Evolutionary conservation across 345 rosid genomes (phyloP), one percentile per base, ranked within the genome.

Genomic region (Syzygium oleosum): DNA sequence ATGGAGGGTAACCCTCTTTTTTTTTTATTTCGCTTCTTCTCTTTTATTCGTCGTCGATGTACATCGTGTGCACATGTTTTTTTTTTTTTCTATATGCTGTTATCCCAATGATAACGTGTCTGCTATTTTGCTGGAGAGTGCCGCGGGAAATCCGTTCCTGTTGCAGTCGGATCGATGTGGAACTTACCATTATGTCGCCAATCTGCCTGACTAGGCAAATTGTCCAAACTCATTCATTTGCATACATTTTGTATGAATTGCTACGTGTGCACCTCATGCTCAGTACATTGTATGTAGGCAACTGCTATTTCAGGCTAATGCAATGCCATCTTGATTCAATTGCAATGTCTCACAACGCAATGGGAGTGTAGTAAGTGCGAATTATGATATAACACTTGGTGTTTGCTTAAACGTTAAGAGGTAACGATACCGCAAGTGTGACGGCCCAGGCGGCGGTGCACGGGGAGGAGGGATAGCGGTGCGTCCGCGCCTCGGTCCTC

Each of bases 1-100:
- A 52, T 96, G 99, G 99, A 92, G 98, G 96, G 99, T 97, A 93
- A 84, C 14, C 51, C 51, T 65, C 49, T 23, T 88, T 52, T 7
- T n/a, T 17, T 46, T 43, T 43, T 5, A 27, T 53, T 49, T 41
- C 52, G 25, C 68, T 13, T 51, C 23, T 34, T 21, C 21, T 7
- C 54, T 13, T 59, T 23, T 43, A 25, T 29, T 3, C 12, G 25
- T 43, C 27, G 51, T 61, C 52, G 9, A 29, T 41, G 14, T 46
- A 31, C 34, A 38, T n/a, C 3, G 17, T 15, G 43, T 12, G 65
- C 41, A 10, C 15, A 6, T 53, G 1, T 11, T 19, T 9, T 61
- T 83, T 12, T 15, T 59, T 56, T 83, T 21, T 8, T 52, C 43
- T 53, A 53, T 68, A 13, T 49, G 55, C 27, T 5, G 3, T 3